Evolutionary conservation across 2,329 filamentous ascomycete genomes (phyloP).

Genomic region (Hymenotorrendiella dingleyae): DNA sequence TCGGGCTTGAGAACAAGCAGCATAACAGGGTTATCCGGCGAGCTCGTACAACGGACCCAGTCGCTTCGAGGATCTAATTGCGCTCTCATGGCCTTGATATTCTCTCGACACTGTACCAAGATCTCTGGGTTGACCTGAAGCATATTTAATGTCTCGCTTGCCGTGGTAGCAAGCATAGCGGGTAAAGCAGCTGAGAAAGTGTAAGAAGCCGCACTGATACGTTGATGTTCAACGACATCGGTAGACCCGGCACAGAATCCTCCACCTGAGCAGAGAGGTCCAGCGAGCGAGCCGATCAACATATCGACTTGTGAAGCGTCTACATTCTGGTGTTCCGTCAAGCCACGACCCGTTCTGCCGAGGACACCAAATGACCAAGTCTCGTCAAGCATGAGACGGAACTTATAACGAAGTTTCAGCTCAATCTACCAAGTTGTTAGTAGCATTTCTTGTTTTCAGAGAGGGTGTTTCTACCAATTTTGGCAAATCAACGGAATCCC

Average conservation of each 20-base stretch:
- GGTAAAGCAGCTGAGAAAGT: slow-evolving; percentile 94
- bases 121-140: slow-evolving; percentile 84
- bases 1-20: slow-evolving; percentile 79
- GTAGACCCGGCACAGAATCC: slow-evolving; percentile 91
- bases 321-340: slow-evolving; percentile 95
- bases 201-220: slow-evolving; percentile 85
- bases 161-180: slow-evolving; percentile 90
- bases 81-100: slow-evolving; percentile 75
- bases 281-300: slow-evolving; percentile 89
- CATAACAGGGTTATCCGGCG: slow-evolving; percentile 80
- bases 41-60: slow-evolving; percentile 80
- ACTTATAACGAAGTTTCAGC: slow-evolving; percentile 94
- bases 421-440: slow-evolving; percentile 55
- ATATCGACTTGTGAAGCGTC: slow-evolving; percentile 92
- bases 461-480: slow-evolving; percentile 58
- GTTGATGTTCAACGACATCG: slow-evolving; percentile 93
- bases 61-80: slow-evolving; percentile 91
- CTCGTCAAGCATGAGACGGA: slow-evolving; percentile 94
- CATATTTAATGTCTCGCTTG: slow-evolving; percentile 81
- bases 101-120: slow-evolving; percentile 72
- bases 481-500: slow-evolving; percentile 78
- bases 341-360: slow-evolving; percentile 80
- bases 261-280: slow-evolving; percentile 84
- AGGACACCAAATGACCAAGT: slow-evolving; percentile 96
- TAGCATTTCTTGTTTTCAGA: background rate